A percentile compares a stretch with the other conserved stretches of the same genome.
Conservation (phyloP, 352 stramenopile species). For the Blastocystis sp. region DNA sequence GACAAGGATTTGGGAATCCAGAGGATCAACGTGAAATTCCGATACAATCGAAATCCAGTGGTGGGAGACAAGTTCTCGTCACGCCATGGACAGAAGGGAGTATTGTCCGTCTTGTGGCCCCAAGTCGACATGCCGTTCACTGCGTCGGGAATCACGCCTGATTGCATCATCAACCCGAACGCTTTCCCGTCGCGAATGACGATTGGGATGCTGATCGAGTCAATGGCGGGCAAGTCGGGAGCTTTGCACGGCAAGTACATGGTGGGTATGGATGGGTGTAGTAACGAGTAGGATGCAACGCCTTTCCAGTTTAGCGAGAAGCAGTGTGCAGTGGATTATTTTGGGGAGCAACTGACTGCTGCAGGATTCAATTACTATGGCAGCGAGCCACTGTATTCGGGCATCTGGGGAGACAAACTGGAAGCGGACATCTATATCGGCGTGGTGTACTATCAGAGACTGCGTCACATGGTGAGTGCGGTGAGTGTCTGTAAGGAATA, state of each 20-base stretch:
- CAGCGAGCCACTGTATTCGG: constrained; percentile 96
- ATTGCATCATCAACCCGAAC: constrained; percentile 99
- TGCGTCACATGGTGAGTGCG: constrained; percentile 93
- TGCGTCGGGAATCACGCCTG: constrained; percentile 92
- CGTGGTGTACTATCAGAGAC: constrained; percentile 98
- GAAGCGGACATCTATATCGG: constrained; percentile 99
- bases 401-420: constrained; percentile 93
- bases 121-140: constrained; percentile 98
- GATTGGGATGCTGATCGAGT: constrained; percentile 94
- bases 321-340: constrained; percentile 95
- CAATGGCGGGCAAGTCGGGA: constrained; percentile 97
- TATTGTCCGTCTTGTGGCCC: constrained; percentile 96
- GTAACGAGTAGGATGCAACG: constrained; percentile 87
- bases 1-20: constrained; percentile 71
- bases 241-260: constrained; percentile 87
- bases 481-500: neutral
- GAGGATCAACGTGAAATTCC: constrained; percentile 87
- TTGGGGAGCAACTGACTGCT: constrained; percentile 91
- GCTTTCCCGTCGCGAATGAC: constrained; percentile 95
- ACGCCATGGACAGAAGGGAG: constrained; percentile 97
- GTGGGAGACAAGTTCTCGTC: constrained; percentile 99
- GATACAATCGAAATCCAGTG: constrained; percentile 94
- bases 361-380: constrained; percentile 97
- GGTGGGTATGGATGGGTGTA: constrained; percentile 44
- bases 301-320: constrained; percentile 98